Percentiles rank a stretch among this genome's conserved stretches.
Conservation (phyloP, 352 stramenopile species). For the Blastocystis sp. region DNA sequence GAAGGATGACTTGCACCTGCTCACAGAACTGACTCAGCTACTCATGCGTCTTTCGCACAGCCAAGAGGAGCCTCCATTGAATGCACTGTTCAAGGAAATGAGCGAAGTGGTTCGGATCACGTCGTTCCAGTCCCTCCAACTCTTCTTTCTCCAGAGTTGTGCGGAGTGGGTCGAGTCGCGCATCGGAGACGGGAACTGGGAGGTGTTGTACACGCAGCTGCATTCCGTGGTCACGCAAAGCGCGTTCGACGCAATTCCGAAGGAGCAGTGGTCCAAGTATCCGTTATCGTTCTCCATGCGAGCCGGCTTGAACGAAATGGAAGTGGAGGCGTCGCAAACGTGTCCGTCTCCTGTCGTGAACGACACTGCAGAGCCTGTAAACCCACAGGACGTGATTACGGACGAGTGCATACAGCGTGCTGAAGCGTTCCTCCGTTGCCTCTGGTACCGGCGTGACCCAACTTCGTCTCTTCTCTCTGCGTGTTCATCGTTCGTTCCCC, state of each 20-base stretch:
- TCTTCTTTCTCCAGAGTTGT: not conserved
- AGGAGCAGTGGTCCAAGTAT: not conserved
- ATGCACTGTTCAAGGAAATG: not conserved
- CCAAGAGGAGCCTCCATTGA: not conserved
- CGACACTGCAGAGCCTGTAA: too few species aligned
- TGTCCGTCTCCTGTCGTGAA: too few species aligned
- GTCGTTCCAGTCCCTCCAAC: not conserved
- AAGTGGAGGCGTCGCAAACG: too few species aligned
- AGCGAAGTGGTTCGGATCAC: not conserved
- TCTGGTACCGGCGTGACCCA: not conserved
- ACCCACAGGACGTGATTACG: too few species aligned
- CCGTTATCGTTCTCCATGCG: not conserved
- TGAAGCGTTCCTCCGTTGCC: not conserved
- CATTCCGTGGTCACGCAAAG: not conserved
- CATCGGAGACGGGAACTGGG: not conserved
- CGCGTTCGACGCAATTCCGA: not conserved
- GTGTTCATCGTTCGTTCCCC: not conserved
- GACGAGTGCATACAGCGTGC: too few species aligned
- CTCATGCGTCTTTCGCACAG: not conserved
- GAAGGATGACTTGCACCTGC: not conserved
- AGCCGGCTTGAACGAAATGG: too few species aligned
- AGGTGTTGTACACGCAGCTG: not conserved
- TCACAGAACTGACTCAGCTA: not conserved
- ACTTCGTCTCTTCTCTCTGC: not conserved
- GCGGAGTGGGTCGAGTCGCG: not conserved